A percentile compares a stretch with the other conserved stretches of the same genome.
Evolutionary conservation across 192 early-diverging fungal genomes (phyloP).

Genomic region (Coemansia sp.): DNA sequence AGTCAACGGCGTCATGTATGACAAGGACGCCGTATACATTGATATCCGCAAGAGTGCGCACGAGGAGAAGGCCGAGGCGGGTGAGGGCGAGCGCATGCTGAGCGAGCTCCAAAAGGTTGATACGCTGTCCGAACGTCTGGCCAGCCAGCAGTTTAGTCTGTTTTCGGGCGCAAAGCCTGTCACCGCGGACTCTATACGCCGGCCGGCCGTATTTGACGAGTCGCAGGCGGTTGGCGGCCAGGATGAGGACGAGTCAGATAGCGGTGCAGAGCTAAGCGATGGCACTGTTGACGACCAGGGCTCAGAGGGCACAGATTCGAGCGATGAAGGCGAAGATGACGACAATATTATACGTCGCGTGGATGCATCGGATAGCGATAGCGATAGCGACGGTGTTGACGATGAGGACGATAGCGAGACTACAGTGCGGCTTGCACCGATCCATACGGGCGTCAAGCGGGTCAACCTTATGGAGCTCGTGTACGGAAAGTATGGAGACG

Average conservation of each 20-base stretch:
- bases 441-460: conserved; percentile 53
- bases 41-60: conserved; percentile 74
- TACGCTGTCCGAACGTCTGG: conserved; percentile 36
- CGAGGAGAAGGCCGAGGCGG: conserved; percentile 57
- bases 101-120: conserved; percentile 84
- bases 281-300: conserved; percentile 27
- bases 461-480: conserved; percentile 88
- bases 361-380: conserved; percentile 8
- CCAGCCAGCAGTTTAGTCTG: conserved; percentile 39
- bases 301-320: conserved; percentile 8
- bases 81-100: conserved; percentile 89
- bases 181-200: conserved; percentile 42
- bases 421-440: conserved; percentile 26
- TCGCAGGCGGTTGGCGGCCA: conserved; percentile 37
- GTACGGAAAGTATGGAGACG: conserved; percentile 67
- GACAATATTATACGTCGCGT: conserved; percentile 32
- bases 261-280: conserved; percentile 16
- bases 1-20: conserved; percentile 97
- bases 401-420: not conserved
- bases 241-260: conserved; percentile 13
- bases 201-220: conserved; percentile 64
- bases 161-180: conserved; percentile 46
- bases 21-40: conserved; percentile 99
- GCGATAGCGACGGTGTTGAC: conserved; percentile 9
- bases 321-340: conserved; percentile 10